Evolutionary conservation across 345 rosid species (phyloP).

Genomic region (Citrus australasica): DNA sequence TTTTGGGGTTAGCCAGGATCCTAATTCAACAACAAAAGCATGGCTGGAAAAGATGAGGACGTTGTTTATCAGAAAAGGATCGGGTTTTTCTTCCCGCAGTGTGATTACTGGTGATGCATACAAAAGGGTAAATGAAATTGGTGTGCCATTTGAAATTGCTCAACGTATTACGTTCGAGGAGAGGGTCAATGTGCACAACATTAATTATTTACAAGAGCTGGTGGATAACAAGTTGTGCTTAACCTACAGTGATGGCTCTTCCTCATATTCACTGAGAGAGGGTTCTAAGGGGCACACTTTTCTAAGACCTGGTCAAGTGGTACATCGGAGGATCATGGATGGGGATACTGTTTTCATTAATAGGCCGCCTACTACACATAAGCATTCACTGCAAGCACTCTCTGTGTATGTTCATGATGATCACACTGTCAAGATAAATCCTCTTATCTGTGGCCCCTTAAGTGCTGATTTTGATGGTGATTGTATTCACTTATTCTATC

Average conservation of each 20-base stretch:
- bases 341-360: slow-evolving; percentile 91
- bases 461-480: slow-evolving; percentile 99
- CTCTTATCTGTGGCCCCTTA: slow-evolving; percentile 84
- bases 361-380: slow-evolving; percentile 95
- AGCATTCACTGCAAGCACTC: slow-evolving; percentile 91
- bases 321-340: slow-evolving; percentile 84
- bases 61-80: slow-evolving; percentile 83
- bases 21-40: slow-evolving; percentile 68
- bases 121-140: slow-evolving; percentile 73
- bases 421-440: slow-evolving; percentile 92
- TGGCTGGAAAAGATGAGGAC: slow-evolving; percentile 94
- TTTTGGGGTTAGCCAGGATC: slow-evolving; percentile 52
- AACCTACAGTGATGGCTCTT: slow-evolving; percentile 70
- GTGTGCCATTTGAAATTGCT: slow-evolving; percentile 81
- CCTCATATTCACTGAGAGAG: slow-evolving; percentile 76
- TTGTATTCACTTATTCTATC: slow-evolving; percentile 89
- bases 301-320: slow-evolving; percentile 78
- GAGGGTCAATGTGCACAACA: slow-evolving; percentile 68
- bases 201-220: slow-evolving; percentile 54
- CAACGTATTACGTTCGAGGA: slow-evolving; percentile 89
- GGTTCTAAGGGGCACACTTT: slow-evolving; percentile 88
- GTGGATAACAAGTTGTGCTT: slow-evolving; percentile 75
- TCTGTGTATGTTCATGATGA: slow-evolving; percentile 89
- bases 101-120: slow-evolving; percentile 95
- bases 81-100: slow-evolving; percentile 95